phyloP scores from a whole-genome alignment of 345 rosid species.

The Dipteronia dyeriana region DNA sequence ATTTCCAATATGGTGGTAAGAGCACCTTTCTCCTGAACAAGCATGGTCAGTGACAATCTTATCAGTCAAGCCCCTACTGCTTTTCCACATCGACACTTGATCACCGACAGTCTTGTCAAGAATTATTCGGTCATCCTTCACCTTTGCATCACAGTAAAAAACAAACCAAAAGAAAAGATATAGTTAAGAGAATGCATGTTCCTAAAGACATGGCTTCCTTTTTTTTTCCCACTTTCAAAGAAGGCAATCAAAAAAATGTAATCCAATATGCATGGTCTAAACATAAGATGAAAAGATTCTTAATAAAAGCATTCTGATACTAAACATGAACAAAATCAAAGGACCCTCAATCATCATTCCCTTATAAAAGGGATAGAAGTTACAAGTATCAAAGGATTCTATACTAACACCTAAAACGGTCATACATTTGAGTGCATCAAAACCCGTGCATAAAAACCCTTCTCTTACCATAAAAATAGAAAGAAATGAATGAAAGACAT shows the following conservation, averaged over 20 bases:
- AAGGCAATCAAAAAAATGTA: background rate
- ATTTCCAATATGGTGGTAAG: constrained; percentile 80
- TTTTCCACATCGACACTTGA: constrained; percentile 78
- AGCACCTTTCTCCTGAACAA: constrained; percentile 82
- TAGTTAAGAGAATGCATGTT: background rate
- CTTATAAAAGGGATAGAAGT: no score
- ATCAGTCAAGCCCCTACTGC: constrained; percentile 67
- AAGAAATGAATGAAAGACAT: background rate
- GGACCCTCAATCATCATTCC: background rate
- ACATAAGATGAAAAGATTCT: background rate
- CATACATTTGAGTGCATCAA: background rate
- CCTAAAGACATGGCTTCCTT: background rate
- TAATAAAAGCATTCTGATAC: background rate
- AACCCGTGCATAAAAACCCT: background rate
- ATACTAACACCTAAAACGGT: background rate
- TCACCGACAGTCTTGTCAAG: constrained; percentile 92
- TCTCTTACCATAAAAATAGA: background rate
- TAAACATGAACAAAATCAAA: background rate
- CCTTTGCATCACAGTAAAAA: constrained; percentile 39
- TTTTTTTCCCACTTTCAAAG: background rate
- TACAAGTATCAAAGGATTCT: background rate
- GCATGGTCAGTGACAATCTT: constrained; percentile 55
- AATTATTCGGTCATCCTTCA: constrained; percentile 73
- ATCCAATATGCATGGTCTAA: background rate
- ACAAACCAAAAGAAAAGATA: background rate